Evolutionary conservation across 2,329 filamentous ascomycete species (phyloP).

Genomic region (Bipolaris cookei): DNA sequence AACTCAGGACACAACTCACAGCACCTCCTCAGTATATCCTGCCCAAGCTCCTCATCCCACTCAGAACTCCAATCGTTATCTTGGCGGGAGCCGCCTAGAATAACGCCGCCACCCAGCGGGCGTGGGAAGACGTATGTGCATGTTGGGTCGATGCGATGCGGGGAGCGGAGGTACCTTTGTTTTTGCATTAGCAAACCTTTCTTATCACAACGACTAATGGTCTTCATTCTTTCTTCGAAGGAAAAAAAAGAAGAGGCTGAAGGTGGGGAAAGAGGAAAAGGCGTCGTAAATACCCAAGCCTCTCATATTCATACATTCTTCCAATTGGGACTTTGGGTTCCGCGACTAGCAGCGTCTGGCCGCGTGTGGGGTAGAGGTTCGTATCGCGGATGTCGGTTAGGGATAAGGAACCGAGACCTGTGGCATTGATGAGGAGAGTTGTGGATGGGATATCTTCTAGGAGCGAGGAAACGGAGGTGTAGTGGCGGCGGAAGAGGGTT

Average conservation of each 20-base stretch:
- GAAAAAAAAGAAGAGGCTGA: neutral
- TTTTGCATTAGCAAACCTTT: neutral
- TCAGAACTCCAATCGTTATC: slow-evolving; percentile 79
- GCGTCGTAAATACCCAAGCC: slow-evolving; percentile 8
- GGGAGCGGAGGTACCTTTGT: slow-evolving; percentile 48
- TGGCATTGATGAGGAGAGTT: slow-evolving; percentile 81
- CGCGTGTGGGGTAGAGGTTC: slow-evolving; percentile 73
- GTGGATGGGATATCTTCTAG: slow-evolving; percentile 65
- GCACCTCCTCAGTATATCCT: slow-evolving; percentile 81
- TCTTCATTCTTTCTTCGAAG: too few species aligned
- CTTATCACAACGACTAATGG: too few species aligned
- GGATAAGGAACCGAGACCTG: slow-evolving; percentile 75
- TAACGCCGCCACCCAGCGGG: slow-evolving; percentile 72
- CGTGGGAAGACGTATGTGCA: slow-evolving; percentile 56
- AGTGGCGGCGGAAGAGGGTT: slow-evolving; percentile 55
- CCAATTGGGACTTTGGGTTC: slow-evolving; percentile 49
- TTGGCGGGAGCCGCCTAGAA: slow-evolving; percentile 84
- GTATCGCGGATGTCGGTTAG: slow-evolving; percentile 84
- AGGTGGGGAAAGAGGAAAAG: neutral
- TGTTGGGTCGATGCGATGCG: slow-evolving; percentile 51
- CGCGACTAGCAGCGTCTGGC: slow-evolving; percentile 79
- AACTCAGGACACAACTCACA: slow-evolving; percentile 71
- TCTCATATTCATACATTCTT: slow-evolving; percentile 46
- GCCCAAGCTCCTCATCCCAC: slow-evolving; percentile 76
- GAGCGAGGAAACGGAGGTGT: slow-evolving; percentile 72